Base-by-base conservation (phyloP, 805 yeast genomes). In the Saccharomycopsis fermentans region DNA sequence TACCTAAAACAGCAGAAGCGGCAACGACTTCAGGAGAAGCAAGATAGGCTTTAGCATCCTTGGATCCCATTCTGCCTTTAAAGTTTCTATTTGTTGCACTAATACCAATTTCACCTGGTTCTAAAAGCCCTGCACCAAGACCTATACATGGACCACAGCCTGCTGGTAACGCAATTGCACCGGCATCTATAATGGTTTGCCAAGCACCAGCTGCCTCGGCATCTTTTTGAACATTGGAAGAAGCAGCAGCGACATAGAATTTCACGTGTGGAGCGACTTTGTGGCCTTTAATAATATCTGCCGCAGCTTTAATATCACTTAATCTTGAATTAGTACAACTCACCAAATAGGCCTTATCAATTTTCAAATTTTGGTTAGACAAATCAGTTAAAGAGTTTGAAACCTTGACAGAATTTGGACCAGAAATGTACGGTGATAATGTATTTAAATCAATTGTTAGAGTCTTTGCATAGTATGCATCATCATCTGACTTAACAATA, bases 71-170 rank as follows among this genome's bases (percentile, higher is more conserved):
- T 75, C 99, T 84, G 62, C 99, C 99, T 75, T 94, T 94, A 81
- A 94, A 94, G 74, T 94, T 94, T 77, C 99, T 84, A 77, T 94
- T 94, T 6, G 99, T 94, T 59, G 99, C 99, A 63, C 96, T 88
- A 67, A 94, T 94, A 64, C 99, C 99, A 60, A 94, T 96, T 73
- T 94, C 98, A 52, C 99, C 99, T 37, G 89, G 92, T 73, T 94
- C 84, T 65, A 94, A 77, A 63, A 94, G 76, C 55, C 99, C 99
- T 32, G 95, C 79, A 58, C 99, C 99, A 58, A 94, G 77, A 39
- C 99, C 99, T 69, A 94, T 94, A 77, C 99, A 94, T 26, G 99
- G 99, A 52, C 99, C 99, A 76, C 99, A 94, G 24, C 99, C 99
- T 16, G 99, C 96, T 21, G 98, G 98, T 65, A 94, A 81, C 37